Evolutionary conservation across 2,329 filamentous ascomycete species (phyloP), one percentile per base, ranked within the genome.

Genomic region (Neodidymelliopsis sp.): DNA sequence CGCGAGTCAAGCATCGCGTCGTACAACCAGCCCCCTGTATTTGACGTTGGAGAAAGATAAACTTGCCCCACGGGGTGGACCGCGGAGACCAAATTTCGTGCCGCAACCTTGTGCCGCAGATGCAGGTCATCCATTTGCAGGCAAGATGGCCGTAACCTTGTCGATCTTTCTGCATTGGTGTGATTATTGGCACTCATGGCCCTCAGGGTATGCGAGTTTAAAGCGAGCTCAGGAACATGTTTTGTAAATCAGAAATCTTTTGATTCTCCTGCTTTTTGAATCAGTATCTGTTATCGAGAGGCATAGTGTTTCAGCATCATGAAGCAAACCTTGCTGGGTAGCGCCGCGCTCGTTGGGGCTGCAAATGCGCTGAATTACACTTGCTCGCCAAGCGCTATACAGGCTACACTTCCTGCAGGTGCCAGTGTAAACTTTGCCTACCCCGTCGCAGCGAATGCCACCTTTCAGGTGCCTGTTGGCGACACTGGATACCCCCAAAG

Each of bases 401-500:
- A 70, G 25, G 49, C 62, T 20, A 54, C 67, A 19, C 53, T 77
- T 5, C 67, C 74, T 1, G 42, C 56, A 4, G 68, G 67, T 45
- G 70, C 73, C 9, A 69, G 57, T 13, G 66, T 76, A 5, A 67
- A 72, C 24, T 75, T 70, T 27, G 70, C 71, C 2, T 58, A 60
- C 12, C 42, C 53, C 7, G 31, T 75, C 7, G 49, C 58, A 6
- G 64, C 62, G 5, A 73, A 74, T 39, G 56, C 62, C n/a, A 75
- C 72, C 1, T 76, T 76, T 49, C 38, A 69, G 10, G 72, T 75
- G 4, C 69, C 73, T 0, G 41, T 62, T 7, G 57, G 65, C 27
- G 65, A 76, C 30, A 69, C 74, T 10, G 73, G 73, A 12, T 76
- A 77, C 49, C 74, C 76, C 10, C 62, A 49, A 0, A 75, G 70